Evolutionary conservation across 768 basidiomycete genomes (phyloP).

Genomic region (Thelephora aurantiotincta): DNA sequence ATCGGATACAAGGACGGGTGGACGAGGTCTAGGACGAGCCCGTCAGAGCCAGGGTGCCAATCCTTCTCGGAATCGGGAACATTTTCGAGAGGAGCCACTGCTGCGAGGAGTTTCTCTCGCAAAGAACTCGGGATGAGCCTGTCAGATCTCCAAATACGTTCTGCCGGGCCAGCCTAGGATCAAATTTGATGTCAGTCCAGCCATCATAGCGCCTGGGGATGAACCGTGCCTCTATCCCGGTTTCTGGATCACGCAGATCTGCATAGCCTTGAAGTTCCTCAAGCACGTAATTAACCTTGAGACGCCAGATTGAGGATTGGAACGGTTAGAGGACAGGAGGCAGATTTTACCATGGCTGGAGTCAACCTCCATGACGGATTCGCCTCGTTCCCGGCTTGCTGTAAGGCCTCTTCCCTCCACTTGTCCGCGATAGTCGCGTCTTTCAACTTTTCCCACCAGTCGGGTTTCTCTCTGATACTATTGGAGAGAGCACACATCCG

Average conservation of each 20-base stretch:
- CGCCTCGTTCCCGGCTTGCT: slow-evolving; percentile 5
- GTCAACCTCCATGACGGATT: slow-evolving; percentile 3
- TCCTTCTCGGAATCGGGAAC: slow-evolving; percentile 23
- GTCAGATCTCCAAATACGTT: no score
- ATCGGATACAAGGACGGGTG: slow-evolving; percentile 30
- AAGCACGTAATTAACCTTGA: slow-evolving; percentile 6
- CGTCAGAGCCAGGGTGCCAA: slow-evolving; percentile 32
- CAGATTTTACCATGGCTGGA: background rate
- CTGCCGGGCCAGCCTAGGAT: no score
- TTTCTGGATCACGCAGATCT: slow-evolving; percentile 3
- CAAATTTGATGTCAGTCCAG: no score
- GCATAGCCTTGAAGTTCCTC: slow-evolving; percentile 4
- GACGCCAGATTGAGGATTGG: no score
- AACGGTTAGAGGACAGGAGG: background rate
- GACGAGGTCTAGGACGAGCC: slow-evolving; percentile 29
- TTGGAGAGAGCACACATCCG: slow-evolving; percentile 5
- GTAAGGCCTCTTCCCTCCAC: slow-evolving; percentile 6
- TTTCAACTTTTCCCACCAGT: slow-evolving; percentile 9
- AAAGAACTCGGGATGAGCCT: no score
- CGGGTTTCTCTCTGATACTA: slow-evolving; percentile 5
- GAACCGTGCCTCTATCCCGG: slow-evolving; percentile 5
- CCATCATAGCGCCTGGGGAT: no score
- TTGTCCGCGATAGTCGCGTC: slow-evolving; percentile 4
- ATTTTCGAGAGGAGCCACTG: slow-evolving; percentile 17
- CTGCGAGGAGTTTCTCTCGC: no score